phyloP scores from a whole-genome alignment of 2,329 filamentous ascomycete genomes.

The Monilinia fructicola region DNA sequence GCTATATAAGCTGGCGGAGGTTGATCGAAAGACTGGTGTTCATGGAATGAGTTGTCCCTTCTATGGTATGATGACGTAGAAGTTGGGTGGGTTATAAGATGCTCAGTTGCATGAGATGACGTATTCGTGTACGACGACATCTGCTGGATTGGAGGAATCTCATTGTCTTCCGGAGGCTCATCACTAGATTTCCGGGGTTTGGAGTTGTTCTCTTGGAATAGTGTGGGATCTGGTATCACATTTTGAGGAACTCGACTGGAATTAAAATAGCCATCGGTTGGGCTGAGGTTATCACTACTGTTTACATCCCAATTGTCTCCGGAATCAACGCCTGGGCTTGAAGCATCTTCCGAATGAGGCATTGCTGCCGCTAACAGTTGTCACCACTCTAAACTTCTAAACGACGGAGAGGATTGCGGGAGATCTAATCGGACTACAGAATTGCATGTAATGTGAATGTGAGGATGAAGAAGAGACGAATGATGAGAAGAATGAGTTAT shows the following conservation, averaged over 20 bases:
- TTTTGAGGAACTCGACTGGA: slow-evolving; percentile 26
- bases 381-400: neutral
- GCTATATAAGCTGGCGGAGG: slow-evolving; percentile 37
- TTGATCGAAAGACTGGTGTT: slow-evolving; percentile 21
- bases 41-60: neutral
- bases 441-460: neutral
- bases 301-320: slow-evolving; percentile 21
- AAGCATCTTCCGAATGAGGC: slow-evolving; percentile 33
- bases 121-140: neutral
- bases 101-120: slow-evolving; percentile 13
- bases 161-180: neutral
- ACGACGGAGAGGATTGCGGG: neutral
- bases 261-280: slow-evolving; percentile 39
- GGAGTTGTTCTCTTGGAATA: neutral
- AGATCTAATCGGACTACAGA: neutral
- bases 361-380: neutral
- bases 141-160: neutral
- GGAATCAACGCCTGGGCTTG: slow-evolving; percentile 30
- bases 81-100: neutral
- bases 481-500: neutral
- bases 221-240: slow-evolving; percentile 10
- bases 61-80: neutral
- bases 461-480: neutral
- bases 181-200: neutral
- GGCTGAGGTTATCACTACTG: slow-evolving; percentile 35